Percentiles rank a stretch among this genome's conserved stretches.
phyloP scores from a whole-genome alignment of 345 rosid species.

The Aquilaria malaccensis region DNA sequence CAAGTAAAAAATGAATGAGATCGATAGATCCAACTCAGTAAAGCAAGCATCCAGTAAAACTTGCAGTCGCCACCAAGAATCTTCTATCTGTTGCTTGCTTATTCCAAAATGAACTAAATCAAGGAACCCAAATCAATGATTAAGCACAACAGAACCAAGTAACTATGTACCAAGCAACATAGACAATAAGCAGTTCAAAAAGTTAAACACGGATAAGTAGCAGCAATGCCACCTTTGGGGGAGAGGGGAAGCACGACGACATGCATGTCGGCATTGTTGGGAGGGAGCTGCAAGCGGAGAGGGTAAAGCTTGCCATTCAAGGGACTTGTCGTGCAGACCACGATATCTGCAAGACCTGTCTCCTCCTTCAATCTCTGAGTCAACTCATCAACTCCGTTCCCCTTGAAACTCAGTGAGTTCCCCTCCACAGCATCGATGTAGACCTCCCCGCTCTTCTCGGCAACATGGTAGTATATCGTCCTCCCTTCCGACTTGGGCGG shows the following conservation, averaged over 20 bases:
- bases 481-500: conserved; percentile 82
- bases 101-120: too few relatives aligned
- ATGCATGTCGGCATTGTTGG: conserved; percentile 71
- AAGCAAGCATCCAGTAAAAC: too few relatives aligned
- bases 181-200: too few relatives aligned
- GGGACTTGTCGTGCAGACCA: conserved; percentile 89
- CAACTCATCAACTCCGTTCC: conserved; percentile 66
- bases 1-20: too few relatives aligned
- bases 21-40: too few relatives aligned
- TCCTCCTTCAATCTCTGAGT: conserved; percentile 64
- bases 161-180: too few relatives aligned
- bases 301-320: conserved; percentile 84
- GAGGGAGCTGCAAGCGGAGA: conserved; percentile 91
- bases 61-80: too few relatives aligned
- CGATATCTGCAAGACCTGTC: conserved; percentile 50
- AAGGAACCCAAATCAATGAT: too few relatives aligned
- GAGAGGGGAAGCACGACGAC: conserved; percentile 55
- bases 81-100: too few relatives aligned
- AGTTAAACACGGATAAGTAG: too few relatives aligned
- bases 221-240: conserved; percentile 26
- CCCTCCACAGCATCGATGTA: conserved; percentile 55
- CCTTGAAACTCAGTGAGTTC: conserved; percentile 66
- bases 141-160: too few relatives aligned
- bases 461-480: conserved; percentile 72
- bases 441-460: conserved; percentile 62